Evolutionary conservation across 441 rosid genomes (phyloP).

Genomic region (Mallotus japonicus): DNA sequence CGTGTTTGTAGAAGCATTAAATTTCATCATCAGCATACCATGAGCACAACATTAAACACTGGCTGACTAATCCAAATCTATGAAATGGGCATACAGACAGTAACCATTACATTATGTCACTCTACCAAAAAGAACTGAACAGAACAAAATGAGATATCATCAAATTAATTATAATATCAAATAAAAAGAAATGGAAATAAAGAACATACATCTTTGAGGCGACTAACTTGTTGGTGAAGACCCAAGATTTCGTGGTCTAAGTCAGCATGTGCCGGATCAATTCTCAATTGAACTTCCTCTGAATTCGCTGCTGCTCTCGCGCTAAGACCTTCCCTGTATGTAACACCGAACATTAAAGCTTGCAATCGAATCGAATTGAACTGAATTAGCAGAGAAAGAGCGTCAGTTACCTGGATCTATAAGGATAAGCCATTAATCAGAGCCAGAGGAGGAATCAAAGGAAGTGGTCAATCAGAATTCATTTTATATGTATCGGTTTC

Average conservation of each 20-base stretch:
- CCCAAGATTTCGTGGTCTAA: slow-evolving; percentile 33
- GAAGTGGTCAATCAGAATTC: not conserved
- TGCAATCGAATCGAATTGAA: no score
- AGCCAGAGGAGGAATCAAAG: not conserved
- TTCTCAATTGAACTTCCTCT: slow-evolving; percentile 39
- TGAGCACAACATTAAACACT: no score
- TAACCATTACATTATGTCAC: not conserved
- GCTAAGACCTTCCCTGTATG: slow-evolving; percentile 34
- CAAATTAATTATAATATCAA: not conserved
- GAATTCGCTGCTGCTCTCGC: slow-evolving; percentile 28
- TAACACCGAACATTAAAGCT: not conserved
- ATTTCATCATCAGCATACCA: no score
- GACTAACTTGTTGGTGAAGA: slow-evolving; percentile 34
- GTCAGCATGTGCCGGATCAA: slow-evolving; percentile 39
- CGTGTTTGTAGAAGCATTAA: no score
- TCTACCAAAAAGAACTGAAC: not conserved
- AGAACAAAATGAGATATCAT: no score
- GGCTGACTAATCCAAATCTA: no score
- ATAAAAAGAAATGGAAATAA: not conserved
- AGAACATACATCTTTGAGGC: slow-evolving; percentile 31
- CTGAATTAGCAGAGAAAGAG: no score
- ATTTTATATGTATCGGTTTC: no score
- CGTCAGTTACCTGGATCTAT: slow-evolving; percentile 28
- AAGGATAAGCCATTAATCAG: slow-evolving; percentile 30
- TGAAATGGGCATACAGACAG: not conserved